phyloP scores from a whole-genome alignment of 1,139 yeast species.

The Protomyces inouyei region DNA sequence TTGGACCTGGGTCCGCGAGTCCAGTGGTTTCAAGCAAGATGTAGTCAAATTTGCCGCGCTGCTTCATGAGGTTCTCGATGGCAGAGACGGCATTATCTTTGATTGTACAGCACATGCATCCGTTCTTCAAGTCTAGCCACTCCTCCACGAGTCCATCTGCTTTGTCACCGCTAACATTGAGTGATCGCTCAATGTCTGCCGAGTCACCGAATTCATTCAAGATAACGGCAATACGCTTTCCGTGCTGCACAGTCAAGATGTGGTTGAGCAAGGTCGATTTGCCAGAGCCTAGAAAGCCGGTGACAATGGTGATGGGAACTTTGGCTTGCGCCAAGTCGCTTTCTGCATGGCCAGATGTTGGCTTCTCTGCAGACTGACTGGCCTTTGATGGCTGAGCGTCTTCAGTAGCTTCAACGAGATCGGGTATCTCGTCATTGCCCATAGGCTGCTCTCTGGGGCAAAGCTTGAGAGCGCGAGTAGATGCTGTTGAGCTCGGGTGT shows the following conservation, averaged over 20 bases:
- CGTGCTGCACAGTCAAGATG: constrained; percentile 59
- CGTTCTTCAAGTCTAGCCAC: constrained; percentile 94
- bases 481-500: no score
- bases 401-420: background rate
- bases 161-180: constrained; percentile 64
- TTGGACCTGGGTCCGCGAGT: constrained; percentile 95
- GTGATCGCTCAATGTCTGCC: constrained; percentile 78
- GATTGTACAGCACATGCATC: constrained; percentile 93
- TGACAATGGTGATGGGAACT: constrained; percentile 87
- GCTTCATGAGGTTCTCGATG: constrained; percentile 75
- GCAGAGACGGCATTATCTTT: constrained; percentile 86
- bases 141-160: constrained; percentile 57
- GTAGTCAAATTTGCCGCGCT: constrained; percentile 74
- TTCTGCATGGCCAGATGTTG: background rate
- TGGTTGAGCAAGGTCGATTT: constrained; percentile 77
- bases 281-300: constrained; percentile 95
- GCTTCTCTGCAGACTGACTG: background rate
- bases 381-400: background rate
- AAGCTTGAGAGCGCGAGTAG: no score
- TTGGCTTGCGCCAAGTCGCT: constrained; percentile 36
- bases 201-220: constrained; percentile 56
- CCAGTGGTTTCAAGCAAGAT: constrained; percentile 92
- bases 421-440: background rate
- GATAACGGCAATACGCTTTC: constrained; percentile 76
- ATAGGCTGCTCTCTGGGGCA: background rate